A percentile compares a stretch with the other conserved stretches of the same genome.
These are phyloP conservation scores for Ceratobasidium sp. DNA, from an alignment of 1,284 basidiomycete species.

Conservation along the genomic window DNA sequence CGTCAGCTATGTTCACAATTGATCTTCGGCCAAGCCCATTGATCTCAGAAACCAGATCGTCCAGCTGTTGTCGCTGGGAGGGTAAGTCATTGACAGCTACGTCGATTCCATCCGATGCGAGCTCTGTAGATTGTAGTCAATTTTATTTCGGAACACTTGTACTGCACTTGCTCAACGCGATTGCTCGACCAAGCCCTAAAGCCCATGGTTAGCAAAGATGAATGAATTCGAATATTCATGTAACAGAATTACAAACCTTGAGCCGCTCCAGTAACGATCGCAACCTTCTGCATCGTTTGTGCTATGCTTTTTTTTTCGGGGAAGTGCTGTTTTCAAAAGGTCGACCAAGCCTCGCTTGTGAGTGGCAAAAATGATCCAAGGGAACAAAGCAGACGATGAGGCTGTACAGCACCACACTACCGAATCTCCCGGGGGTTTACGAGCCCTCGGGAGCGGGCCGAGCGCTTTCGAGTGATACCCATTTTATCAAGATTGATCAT, in stretches of 20 bases:
- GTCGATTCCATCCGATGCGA: constrained; percentile 55
- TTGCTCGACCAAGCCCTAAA: too few species aligned
- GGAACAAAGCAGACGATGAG: too few species aligned
- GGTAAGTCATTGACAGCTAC: constrained; percentile 53
- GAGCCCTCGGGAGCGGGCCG: too few species aligned
- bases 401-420: too few species aligned
- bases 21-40: constrained; percentile 49
- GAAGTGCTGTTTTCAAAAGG: too few species aligned
- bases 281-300: constrained; percentile 38
- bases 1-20: constrained; percentile 42
- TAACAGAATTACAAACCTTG: constrained; percentile 43
- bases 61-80: constrained; percentile 47
- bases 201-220: neutral
- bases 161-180: neutral
- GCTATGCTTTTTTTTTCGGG: too few species aligned
- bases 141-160: neutral
- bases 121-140: constrained; percentile 36
- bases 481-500: too few species aligned
- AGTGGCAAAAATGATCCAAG: too few species aligned
- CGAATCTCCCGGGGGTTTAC: too few species aligned
- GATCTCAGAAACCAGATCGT: constrained; percentile 49
- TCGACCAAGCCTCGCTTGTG: too few species aligned
- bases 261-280: constrained; percentile 54
- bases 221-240: constrained; percentile 44
- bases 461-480: too few species aligned